Evolutionary conservation across 208 protist genomes (phyloP).

Genomic region (Crithidia thermophila): DNA sequence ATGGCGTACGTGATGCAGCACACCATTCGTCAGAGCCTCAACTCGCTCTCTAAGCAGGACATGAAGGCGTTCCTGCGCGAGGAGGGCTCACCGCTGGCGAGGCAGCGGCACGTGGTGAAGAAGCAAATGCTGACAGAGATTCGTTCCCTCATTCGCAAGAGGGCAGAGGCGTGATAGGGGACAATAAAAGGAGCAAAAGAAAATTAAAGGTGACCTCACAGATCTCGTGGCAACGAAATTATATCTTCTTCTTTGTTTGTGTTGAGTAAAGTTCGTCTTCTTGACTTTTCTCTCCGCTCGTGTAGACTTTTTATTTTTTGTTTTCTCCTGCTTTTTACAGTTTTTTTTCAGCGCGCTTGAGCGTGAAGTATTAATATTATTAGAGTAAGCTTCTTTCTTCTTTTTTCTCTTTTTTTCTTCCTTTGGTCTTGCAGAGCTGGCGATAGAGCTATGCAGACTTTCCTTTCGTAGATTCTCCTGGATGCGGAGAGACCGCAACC

Average conservation of each 20-base stretch:
- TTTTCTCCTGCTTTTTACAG: background rate
- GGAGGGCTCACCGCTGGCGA: constrained; percentile 33
- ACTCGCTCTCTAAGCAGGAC: constrained; percentile 35
- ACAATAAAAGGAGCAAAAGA: background rate
- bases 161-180: background rate
- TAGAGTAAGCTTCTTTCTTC: background rate
- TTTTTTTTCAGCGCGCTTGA: no score
- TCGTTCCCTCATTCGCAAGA: constrained; percentile 39
- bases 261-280: no score
- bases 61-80: constrained; percentile 43
- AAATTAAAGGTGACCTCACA: background rate
- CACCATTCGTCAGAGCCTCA: constrained; percentile 44
- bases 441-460: no score
- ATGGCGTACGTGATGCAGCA: constrained; percentile 50
- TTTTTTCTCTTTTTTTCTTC: constrained; percentile 3
- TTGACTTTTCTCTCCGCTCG: background rate
- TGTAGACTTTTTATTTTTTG: background rate
- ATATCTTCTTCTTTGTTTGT: background rate
- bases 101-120: constrained; percentile 42
- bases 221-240: background rate
- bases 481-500: no score
- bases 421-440: background rate
- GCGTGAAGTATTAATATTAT: no score
- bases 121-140: constrained; percentile 57
- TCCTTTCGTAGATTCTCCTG: no score